Conservation (phyloP, 208 protist genomes). For the Trypanosoma theileri region DNA sequence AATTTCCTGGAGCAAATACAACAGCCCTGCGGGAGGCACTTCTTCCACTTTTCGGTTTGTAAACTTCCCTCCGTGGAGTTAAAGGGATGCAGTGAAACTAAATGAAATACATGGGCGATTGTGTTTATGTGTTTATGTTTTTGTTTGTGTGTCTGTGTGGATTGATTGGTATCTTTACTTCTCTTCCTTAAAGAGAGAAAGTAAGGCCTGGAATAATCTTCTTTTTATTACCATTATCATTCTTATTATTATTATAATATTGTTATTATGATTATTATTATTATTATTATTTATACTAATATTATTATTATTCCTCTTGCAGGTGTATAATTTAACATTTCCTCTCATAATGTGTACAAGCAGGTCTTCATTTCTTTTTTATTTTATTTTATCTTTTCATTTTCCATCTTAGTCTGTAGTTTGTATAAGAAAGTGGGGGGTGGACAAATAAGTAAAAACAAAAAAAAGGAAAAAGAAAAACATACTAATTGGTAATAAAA, state of each 20-base stretch:
- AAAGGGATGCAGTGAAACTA: neutral
- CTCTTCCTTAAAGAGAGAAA: neutral
- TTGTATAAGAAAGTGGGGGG: too few relatives aligned
- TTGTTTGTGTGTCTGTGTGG: too few relatives aligned
- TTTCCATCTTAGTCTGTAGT: too few relatives aligned
- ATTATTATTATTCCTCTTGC: neutral
- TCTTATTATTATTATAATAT: neutral
- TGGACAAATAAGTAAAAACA: too few relatives aligned
- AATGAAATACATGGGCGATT: neutral
- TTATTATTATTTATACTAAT: neutral
- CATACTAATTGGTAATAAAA: too few relatives aligned
- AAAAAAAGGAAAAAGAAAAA: too few relatives aligned
- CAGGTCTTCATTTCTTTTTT: too few relatives aligned
- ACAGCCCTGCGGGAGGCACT: slow-evolving; percentile 33
- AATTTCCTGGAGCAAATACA: slow-evolving; percentile 49
- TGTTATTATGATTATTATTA: neutral
- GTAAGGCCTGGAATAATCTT: neutral
- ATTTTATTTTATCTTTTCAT: too few relatives aligned
- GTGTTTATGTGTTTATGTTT: neutral
- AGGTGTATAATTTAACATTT: neutral
- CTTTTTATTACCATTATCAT: neutral
- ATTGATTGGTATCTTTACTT: neutral
- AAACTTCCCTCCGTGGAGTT: neutral
- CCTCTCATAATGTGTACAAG: neutral
- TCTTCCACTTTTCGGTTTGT: slow-evolving; percentile 13